These are phyloP conservation scores for Aspergillus baeticus DNA, from an alignment of 495 filamentous ascomycete species.

Conservation along the genomic window DNA sequence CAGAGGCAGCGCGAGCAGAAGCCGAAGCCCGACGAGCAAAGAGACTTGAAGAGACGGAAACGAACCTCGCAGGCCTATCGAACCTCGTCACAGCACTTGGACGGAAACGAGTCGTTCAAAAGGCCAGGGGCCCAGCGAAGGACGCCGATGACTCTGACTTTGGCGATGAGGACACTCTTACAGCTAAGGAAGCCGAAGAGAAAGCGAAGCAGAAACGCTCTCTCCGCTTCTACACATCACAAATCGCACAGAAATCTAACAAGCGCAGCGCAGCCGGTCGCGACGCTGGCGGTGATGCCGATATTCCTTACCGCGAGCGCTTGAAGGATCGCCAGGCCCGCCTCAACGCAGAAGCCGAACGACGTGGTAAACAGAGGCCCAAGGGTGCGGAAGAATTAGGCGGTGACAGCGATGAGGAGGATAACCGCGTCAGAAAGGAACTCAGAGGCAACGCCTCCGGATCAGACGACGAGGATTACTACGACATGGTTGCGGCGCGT, in stretches of 20 bases:
- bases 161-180: constrained; percentile 63
- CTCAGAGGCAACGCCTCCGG: constrained; percentile 31
- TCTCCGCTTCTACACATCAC: constrained; percentile 94
- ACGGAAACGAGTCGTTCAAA: constrained; percentile 35
- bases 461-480: constrained; percentile 74
- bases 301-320: constrained; percentile 88
- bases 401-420: constrained; percentile 64
- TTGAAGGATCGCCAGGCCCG: constrained; percentile 79
- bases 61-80: constrained; percentile 69
- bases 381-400: constrained; percentile 60
- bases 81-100: constrained; percentile 35
- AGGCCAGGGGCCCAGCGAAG: constrained; percentile 31
- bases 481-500: constrained; percentile 75
- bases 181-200: constrained; percentile 66
- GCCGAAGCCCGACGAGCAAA: constrained; percentile 55
- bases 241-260: constrained; percentile 88
- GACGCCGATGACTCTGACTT: constrained; percentile 60
- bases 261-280: constrained; percentile 78
- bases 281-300: constrained; percentile 85
- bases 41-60: constrained; percentile 55
- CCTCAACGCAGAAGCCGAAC: constrained; percentile 83
- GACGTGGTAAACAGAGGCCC: constrained; percentile 66
- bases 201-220: constrained; percentile 84
- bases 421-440: constrained; percentile 39
- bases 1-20: constrained; percentile 50